Evolutionary conservation across 2,329 filamentous ascomycete genomes (phyloP).

Genomic region (Beauveria pseudobassiana): DNA sequence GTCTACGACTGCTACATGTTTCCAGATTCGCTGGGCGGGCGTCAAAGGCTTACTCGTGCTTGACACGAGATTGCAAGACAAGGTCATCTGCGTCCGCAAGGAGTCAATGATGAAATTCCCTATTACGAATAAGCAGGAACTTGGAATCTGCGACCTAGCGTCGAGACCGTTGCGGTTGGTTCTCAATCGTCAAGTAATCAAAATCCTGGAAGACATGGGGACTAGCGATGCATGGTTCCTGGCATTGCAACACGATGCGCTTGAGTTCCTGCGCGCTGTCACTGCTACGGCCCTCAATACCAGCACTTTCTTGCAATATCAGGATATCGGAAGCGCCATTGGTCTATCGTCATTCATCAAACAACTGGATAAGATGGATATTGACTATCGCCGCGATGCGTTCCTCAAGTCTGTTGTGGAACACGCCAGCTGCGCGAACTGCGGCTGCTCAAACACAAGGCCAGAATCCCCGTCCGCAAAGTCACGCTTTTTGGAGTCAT

Average conservation of each 20-base stretch:
- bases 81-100: conserved; percentile 52
- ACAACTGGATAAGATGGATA: conserved; percentile 45
- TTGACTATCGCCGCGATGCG: conserved; percentile 58
- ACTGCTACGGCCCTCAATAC: conserved; percentile 54
- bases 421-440: conserved; percentile 61
- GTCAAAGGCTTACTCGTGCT: conserved; percentile 74
- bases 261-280: conserved; percentile 52
- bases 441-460: conserved; percentile 68
- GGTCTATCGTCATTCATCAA: conserved; percentile 56
- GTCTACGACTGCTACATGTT: conserved; percentile 49
- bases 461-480: conserved; percentile 61
- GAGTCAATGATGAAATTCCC: conserved; percentile 75
- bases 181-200: conserved; percentile 75
- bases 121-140: conserved; percentile 42
- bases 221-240: conserved; percentile 54
- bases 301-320: conserved; percentile 55
- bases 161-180: conserved; percentile 60
- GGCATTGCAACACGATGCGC: conserved; percentile 51
- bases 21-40: conserved; percentile 68
- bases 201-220: conserved; percentile 74
- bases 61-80: conserved; percentile 52
- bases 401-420: conserved; percentile 67
- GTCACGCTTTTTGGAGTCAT: conserved; percentile 76
- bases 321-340: conserved; percentile 53
- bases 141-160: conserved; percentile 67